Percentiles rank a stretch among this genome's conserved stretches.
Conservation (phyloP, 2,329 filamentous ascomycete species). For the Penicillium sp. region DNA sequence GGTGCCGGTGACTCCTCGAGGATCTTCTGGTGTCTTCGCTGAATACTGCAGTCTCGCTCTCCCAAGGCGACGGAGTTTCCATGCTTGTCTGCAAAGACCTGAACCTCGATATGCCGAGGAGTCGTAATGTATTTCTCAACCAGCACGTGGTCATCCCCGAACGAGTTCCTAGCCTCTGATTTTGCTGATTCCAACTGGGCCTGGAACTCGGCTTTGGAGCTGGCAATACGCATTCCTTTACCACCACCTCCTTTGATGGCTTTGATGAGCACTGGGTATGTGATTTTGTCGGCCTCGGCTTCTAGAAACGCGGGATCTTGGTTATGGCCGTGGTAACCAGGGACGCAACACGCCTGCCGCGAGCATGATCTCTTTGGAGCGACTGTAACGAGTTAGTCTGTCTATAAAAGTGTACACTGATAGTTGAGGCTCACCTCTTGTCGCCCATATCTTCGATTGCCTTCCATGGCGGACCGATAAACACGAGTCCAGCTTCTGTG, state of each 20-base stretch:
- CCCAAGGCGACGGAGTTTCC: conserved; percentile 61
- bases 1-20: conserved; percentile 62
- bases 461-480: conserved; percentile 80
- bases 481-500: conserved; percentile 81
- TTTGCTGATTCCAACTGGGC: conserved; percentile 60
- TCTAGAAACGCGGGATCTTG: conserved; percentile 63
- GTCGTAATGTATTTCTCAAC: conserved; percentile 65
- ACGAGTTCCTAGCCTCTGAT: conserved; percentile 59
- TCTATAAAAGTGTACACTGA: background rate
- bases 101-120: conserved; percentile 62
- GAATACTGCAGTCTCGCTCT: conserved; percentile 62
- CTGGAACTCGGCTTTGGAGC: conserved; percentile 53
- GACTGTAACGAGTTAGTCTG: conserved; percentile 32
- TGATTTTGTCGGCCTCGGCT: conserved; percentile 66
- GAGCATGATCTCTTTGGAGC: conserved; percentile 95
- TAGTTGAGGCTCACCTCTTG: conserved; percentile 57
- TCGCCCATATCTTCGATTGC: conserved; percentile 83
- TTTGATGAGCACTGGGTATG: conserved; percentile 61
- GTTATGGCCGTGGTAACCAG: conserved; percentile 85
- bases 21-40: conserved; percentile 62
- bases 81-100: conserved; percentile 62
- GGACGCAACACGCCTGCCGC: conserved; percentile 89
- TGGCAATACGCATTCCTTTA: conserved; percentile 66
- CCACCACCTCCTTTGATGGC: conserved; percentile 61
- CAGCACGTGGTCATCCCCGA: conserved; percentile 62